Evolutionary conservation across 306 rosid genomes (phyloP).

Genomic region (Prunus campanulata): DNA sequence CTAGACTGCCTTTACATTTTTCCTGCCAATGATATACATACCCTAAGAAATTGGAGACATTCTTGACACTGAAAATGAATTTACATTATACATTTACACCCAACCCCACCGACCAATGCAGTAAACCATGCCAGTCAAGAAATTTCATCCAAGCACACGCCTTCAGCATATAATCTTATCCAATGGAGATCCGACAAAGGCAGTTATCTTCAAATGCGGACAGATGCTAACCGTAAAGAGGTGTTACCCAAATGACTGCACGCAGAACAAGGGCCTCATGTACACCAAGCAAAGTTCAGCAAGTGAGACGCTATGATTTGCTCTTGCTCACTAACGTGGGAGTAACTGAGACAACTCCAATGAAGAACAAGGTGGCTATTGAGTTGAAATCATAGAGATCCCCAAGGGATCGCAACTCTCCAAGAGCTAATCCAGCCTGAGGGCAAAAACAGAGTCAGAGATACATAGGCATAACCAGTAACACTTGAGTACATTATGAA

Average conservation of each 20-base stretch:
- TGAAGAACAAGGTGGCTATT: slow-evolving; percentile 78
- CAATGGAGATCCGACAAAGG: slow-evolving; percentile 12
- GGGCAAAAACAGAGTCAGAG: background rate
- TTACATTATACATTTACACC: background rate
- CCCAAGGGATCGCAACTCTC: slow-evolving; percentile 72
- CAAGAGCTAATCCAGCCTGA: slow-evolving; percentile 97
- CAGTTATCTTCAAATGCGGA: slow-evolving; percentile 19
- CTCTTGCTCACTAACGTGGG: slow-evolving; percentile 75
- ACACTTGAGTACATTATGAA: background rate
- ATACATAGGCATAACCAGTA: background rate
- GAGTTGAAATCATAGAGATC: slow-evolving; percentile 97
- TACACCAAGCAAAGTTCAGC: slow-evolving; percentile 22
- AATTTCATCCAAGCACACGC: background rate
- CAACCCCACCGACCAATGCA: background rate
- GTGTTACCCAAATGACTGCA: slow-evolving; percentile 21
- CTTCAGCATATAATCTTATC: slow-evolving; percentile 12
- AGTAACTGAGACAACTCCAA: slow-evolving; percentile 74
- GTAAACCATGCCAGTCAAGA: background rate
- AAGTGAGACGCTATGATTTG: slow-evolving; percentile 43
- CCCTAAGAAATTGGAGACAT: slow-evolving; percentile 21
- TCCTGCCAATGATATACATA: slow-evolving; percentile 30
- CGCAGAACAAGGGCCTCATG: slow-evolving; percentile 27
- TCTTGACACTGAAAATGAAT: slow-evolving; percentile 19
- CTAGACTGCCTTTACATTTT: slow-evolving; percentile 23
- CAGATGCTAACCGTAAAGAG: slow-evolving; percentile 33